A percentile compares a stretch with the other conserved stretches of the same genome.
Conservation (phyloP, 257 asterid genomes). For the Ligustrum vulgare region DNA sequence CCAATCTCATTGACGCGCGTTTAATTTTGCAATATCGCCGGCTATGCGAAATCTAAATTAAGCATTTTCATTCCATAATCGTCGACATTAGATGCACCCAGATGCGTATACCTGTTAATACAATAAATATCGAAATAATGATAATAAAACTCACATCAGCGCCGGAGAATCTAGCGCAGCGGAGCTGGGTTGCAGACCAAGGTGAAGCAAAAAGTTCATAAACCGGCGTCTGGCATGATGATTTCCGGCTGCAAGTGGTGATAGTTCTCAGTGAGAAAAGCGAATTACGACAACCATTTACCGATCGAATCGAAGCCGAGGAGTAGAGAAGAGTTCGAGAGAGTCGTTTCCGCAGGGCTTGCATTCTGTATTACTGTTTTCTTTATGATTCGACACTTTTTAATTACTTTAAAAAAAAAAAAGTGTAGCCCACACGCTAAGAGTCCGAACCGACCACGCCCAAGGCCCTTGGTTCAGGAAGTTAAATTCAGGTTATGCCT, state of each 20-base stretch:
- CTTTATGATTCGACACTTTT: not conserved
- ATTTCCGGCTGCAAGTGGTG: slow-evolving; percentile 22
- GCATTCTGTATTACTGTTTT: slow-evolving; percentile 36
- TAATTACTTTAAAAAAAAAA: too few species aligned
- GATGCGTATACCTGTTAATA: not conserved
- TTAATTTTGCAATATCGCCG: not conserved
- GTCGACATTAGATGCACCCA: not conserved
- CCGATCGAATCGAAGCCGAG: slow-evolving; percentile 23
- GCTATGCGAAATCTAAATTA: not conserved
- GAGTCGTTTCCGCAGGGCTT: slow-evolving; percentile 33
- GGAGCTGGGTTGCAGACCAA: slow-evolving; percentile 79
- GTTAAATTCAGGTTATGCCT: too few species aligned
- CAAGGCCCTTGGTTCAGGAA: too few species aligned
- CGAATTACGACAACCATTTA: not conserved
- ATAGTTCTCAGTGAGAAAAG: slow-evolving; percentile 12
- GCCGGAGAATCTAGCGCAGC: slow-evolving; percentile 80
- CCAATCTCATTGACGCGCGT: not conserved
- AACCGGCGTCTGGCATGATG: slow-evolving; percentile 25
- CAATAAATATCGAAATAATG: not conserved
- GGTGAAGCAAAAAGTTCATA: slow-evolving; percentile 43
- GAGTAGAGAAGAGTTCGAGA: slow-evolving; percentile 37
- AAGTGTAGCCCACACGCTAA: too few species aligned
- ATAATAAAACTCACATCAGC: slow-evolving; percentile 54
- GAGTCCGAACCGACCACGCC: too few species aligned
- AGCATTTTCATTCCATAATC: not conserved